Percentiles rank a stretch among this genome's conserved stretches.
Evolutionary conservation across 306 rosid genomes (phyloP).

Genomic region (Rubus parviflorus): DNA sequence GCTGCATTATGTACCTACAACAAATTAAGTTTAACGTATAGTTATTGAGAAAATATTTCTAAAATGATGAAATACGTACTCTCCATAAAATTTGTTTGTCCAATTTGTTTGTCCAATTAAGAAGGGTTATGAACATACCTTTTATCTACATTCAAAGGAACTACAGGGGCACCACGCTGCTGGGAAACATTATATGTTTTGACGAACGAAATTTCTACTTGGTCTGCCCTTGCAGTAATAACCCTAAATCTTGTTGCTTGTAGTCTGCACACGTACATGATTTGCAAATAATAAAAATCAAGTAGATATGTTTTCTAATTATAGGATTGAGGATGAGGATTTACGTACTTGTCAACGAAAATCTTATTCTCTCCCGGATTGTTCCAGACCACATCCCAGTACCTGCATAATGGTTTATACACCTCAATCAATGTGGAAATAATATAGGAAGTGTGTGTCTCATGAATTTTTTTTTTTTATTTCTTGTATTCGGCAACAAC

Average conservation of each 20-base stretch:
- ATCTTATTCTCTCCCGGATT: not conserved
- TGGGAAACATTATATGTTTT: constrained; percentile 44
- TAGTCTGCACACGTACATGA: constrained; percentile 36
- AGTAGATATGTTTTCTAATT: not conserved
- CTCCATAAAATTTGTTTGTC: no score
- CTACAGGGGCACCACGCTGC: not conserved
- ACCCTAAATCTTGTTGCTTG: constrained; percentile 39
- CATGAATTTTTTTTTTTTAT: not conserved
- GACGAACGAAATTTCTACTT: constrained; percentile 68
- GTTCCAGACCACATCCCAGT: constrained; percentile 72
- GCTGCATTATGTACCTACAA: constrained; percentile 57
- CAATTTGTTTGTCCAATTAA: not conserved
- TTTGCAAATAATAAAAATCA: not conserved
- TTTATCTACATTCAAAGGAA: constrained; percentile 66
- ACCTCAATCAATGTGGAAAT: not conserved
- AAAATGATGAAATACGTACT: no score
- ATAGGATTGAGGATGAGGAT: not conserved
- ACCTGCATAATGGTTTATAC: constrained; percentile 33
- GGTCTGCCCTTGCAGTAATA: constrained; percentile 23
- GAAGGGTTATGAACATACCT: constrained; percentile 36
- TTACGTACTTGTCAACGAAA: not conserved
- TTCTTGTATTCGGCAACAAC: not conserved
- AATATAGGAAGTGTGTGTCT: not conserved
- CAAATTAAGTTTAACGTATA: not conserved
- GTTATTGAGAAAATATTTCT: not conserved